phyloP scores from a whole-genome alignment of 2,329 filamentous ascomycete genomes.

The Grosmannia penicillata region DNA sequence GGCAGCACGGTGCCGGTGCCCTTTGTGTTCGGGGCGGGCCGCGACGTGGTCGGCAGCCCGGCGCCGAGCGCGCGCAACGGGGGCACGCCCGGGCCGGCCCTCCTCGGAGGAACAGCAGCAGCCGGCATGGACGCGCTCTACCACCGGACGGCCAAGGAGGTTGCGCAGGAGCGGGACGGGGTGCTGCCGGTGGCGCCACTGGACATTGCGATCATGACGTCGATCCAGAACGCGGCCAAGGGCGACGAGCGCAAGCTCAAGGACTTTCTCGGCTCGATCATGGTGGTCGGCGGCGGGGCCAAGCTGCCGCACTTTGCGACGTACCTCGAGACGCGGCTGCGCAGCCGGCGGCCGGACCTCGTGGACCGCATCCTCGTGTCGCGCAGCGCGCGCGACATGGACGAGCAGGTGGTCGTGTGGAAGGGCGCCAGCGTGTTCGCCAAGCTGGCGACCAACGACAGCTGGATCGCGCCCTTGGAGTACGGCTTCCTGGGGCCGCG shows the following conservation, averaged over 20 bases:
- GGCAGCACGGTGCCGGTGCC: conserved; percentile 46
- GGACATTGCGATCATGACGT: conserved; percentile 79
- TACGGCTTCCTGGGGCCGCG: conserved; percentile 76
- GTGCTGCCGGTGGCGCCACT: conserved; percentile 73
- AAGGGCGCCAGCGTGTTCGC: conserved; percentile 96
- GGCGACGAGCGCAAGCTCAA: conserved; percentile 86
- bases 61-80: conserved; percentile 35
- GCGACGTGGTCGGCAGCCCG: conserved; percentile 32
- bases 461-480: conserved; percentile 79
- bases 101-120: neutral
- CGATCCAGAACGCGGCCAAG: conserved; percentile 72
- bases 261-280: conserved; percentile 79
- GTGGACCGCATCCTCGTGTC: conserved; percentile 47
- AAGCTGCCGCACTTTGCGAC: conserved; percentile 68
- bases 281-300: conserved; percentile 76
- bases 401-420: conserved; percentile 95
- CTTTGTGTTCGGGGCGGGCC: conserved; percentile 38
- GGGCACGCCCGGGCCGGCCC: conserved; percentile 9
- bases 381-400: conserved; percentile 74
- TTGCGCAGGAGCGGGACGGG: conserved; percentile 60
- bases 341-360: conserved; percentile 47
- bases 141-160: conserved; percentile 32
- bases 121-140: conserved; percentile 12
- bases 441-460: conserved; percentile 82
- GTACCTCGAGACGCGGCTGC: conserved; percentile 70